These are phyloP conservation scores for Linum tenue DNA, from an alignment of 345 rosid species.

Conservation along the genomic window DNA sequence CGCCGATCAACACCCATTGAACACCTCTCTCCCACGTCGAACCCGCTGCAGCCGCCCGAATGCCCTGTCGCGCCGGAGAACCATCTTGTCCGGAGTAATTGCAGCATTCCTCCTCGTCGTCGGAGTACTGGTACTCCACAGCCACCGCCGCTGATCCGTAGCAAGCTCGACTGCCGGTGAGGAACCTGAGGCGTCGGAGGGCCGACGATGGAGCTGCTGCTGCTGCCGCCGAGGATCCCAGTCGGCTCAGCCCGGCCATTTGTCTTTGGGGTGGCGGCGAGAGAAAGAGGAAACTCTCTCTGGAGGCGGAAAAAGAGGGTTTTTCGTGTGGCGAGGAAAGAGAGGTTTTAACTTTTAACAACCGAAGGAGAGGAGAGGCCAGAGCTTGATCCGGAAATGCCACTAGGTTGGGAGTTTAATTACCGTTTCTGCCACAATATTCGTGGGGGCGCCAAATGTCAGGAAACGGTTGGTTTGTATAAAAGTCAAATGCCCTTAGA, in stretches of 20 bases:
- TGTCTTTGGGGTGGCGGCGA: slow-evolving; percentile 26
- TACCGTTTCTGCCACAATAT: slow-evolving; percentile 20
- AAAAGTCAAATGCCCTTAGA: too few relatives aligned
- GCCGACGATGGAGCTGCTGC: slow-evolving; percentile 18
- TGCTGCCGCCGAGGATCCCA: slow-evolving; percentile 16
- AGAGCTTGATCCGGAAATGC: not conserved
- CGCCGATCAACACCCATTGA: slow-evolving; percentile 92
- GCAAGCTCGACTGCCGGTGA: slow-evolving; percentile 22
- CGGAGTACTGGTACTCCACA: slow-evolving; percentile 31
- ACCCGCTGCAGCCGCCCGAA: slow-evolving; percentile 28
- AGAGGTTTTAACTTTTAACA: slow-evolving; percentile 42
- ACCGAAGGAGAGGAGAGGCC: slow-evolving; percentile 1
- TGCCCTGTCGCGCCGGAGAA: slow-evolving; percentile 10
- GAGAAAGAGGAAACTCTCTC: slow-evolving; percentile 8
- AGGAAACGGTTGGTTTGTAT: not conserved
- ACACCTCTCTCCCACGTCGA: slow-evolving; percentile 57
- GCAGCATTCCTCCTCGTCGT: slow-evolving; percentile 20
- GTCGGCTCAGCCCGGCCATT: slow-evolving; percentile 54
- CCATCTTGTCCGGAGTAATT: slow-evolving; percentile 2
- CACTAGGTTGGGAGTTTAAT: not conserved
- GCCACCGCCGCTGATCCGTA: slow-evolving; percentile 57
- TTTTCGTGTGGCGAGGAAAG: not conserved
- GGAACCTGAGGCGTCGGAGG: slow-evolving; percentile 5
- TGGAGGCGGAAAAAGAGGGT: not conserved
- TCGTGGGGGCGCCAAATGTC: not conserved